Evolutionary conservation across 352 stramenopile genomes (phyloP), one percentile per base, ranked within the genome.

Genomic region (Phytopythium cucurbitacearum): DNA sequence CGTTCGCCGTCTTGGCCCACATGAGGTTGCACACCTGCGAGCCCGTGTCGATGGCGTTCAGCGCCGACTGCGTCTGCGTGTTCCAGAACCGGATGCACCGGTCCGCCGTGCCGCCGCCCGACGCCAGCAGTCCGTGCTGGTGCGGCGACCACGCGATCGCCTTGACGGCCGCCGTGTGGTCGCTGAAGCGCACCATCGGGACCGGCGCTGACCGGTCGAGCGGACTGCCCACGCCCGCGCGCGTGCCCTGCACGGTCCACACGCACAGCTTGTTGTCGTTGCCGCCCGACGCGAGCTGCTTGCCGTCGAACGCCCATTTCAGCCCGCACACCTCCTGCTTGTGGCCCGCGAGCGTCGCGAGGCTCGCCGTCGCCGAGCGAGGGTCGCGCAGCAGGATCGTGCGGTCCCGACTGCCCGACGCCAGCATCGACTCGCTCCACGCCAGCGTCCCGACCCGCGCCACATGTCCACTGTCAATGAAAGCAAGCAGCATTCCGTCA

Each of bases 261-360:
- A 99, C 91, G 53, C 97, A 87, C 16, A 99, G 72, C 68, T 98
- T 98, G 79, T 99, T 99, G 78, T 99, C 97, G 68, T 99, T 99
- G 16, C 96, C 96, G 47, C 97, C 97, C 0, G 89, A 97, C 1
- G 89, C 89, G 13, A 97, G 73, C 53, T 96, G 78, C n/a, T 79
- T 59, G 51, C 90, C 83, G 57, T 98, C 95, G 54, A 96, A 98
- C 3, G 89, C 98, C 95, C 95, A 99, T 51, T 97, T 97, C 15
- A 99, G 69, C 8, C 97, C 97, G 62, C 97, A 99, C 7, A 99
- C 93, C 71, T 94, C 72, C 58, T 93, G 82, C 46, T 86, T 87
- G 66, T 93, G 82, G 5, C 80, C 78, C 28, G 69, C 67, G 15
- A 93, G 64, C 45, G 79, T 80, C 53, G 68, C 68, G 44, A 80